phyloP scores from a whole-genome alignment of 2,329 filamentous ascomycete genomes.

The Fusarium mundagurra region DNA sequence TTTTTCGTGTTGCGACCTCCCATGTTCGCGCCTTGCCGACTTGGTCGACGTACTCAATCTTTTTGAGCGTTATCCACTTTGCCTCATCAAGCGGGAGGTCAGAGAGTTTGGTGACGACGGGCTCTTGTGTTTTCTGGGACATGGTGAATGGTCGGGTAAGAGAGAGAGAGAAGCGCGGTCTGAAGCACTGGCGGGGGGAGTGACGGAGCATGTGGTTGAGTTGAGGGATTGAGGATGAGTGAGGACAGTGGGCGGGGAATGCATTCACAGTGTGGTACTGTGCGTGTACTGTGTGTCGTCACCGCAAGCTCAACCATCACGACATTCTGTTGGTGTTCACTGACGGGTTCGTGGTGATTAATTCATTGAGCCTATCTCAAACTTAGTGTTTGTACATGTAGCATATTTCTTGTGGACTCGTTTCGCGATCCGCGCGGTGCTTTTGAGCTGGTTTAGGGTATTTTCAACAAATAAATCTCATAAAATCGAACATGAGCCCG shows the following conservation, averaged over 20 bases:
- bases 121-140: conserved; percentile 36
- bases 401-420: no score
- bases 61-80: conserved; percentile 41
- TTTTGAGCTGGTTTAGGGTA: no score
- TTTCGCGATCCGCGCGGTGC: no score
- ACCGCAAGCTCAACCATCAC: not conserved
- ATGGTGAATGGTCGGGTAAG: conserved; percentile 1
- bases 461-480: no score
- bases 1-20: conserved; percentile 43
- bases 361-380: not conserved
- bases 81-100: conserved; percentile 37
- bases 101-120: conserved; percentile 37
- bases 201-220: not conserved
- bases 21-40: conserved; percentile 40
- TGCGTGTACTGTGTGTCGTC: not conserved
- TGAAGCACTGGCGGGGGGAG: not conserved
- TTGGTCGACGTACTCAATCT: conserved; percentile 43
- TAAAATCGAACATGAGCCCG: no score
- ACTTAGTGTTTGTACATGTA: rapidly evolving
- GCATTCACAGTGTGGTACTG: not conserved
- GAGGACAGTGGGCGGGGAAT: conserved; percentile 1
- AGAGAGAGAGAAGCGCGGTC: not conserved
- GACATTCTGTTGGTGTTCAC: not conserved
- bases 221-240: not conserved
- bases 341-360: not conserved